Base-by-base conservation (phyloP, 1,284 basidiomycete genomes). In the Leccinum pallidistipes region DNA sequence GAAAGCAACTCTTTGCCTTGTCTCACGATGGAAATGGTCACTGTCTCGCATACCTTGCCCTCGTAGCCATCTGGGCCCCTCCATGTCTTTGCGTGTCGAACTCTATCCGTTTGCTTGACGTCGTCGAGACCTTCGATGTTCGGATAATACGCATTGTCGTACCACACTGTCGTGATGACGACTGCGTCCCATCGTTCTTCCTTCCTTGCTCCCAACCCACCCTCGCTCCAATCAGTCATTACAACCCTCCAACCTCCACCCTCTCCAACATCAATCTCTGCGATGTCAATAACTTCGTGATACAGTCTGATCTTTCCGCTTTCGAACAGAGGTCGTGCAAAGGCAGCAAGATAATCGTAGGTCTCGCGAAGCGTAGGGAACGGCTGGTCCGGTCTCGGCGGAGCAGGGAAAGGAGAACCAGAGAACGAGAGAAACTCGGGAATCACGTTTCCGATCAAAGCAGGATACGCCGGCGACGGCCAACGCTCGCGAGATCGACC, bases 401-500 rank as follows among this genome's bases (percentile, higher is more conserved):
- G 71, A 7, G 65, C 59, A 9, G 78, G 75, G 55, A 80, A 80
- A 5, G 76, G 74, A 32, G 61, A 55, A 5, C 65, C 69, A 10
- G 80, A 79, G 65, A 80, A 81, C 3, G 78, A 78, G 10, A 82
- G 72, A 59, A 76, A 81, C 53, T 81, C 76, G 1, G 81, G 79
- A 5, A 82, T 71, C 54, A 83, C 79, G 60, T 83, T 83, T 21
- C 82, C 80, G 49, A 83, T 75, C 49, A 83, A 68, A 11, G 71
- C 76, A 11, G 76, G 76, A 61, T 83, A 83, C 0, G 80, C 79
- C 1, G 81, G 79, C 6, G 79, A 78, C 1, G 77, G 73, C 81
- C 80, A 83, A 24, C 72, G 49, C 47, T 68, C 18, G 75, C 72
- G 49, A 54, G 55, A 52, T 53, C n/a, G 53, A 56, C 60, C 51